These are phyloP conservation scores for Pneumocystis sp. DNA, from an alignment of 1,139 yeast genomes.

Conservation along the genomic window DNA sequence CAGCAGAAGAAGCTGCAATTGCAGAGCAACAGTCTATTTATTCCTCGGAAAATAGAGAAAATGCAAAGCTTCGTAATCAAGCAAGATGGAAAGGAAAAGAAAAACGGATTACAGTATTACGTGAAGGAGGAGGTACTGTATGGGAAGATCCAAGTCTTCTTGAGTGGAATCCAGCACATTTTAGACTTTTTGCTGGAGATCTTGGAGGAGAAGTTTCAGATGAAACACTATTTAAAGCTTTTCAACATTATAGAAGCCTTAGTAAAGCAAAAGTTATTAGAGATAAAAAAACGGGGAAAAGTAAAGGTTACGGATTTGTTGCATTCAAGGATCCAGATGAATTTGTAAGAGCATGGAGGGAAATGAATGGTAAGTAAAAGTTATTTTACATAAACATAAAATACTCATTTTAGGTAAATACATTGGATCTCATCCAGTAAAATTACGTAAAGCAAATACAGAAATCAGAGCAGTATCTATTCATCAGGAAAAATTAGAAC, in stretches of 20 bases:
- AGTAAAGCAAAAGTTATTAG: conserved; percentile 90
- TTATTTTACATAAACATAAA: background rate
- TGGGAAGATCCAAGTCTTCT: conserved; percentile 37
- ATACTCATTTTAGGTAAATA: conserved; percentile 36
- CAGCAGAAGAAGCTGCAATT: conserved; percentile 16
- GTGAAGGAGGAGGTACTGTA: conserved; percentile 32
- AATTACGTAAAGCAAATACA: conserved; percentile 41
- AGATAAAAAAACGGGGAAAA: conserved; percentile 89
- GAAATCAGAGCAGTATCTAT: conserved; percentile 10
- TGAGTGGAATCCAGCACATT: conserved; percentile 41
- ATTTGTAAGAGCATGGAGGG: conserved; percentile 57
- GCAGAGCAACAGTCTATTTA: conserved; percentile 21
- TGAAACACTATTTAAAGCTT: conserved; percentile 46
- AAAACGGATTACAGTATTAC: conserved; percentile 27
- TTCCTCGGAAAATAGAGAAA: conserved; percentile 12
- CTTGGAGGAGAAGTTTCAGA: conserved; percentile 72
- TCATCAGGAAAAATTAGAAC: conserved; percentile 2
- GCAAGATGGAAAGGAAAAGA: conserved; percentile 7
- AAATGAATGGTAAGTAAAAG: conserved; percentile 53
- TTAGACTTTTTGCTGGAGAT: conserved; percentile 76
- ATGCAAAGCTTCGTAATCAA: conserved; percentile 5
- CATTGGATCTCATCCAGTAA: conserved; percentile 61
- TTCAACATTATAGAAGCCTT: conserved; percentile 45
- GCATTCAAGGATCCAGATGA: conserved; percentile 52
- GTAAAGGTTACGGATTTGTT: conserved; percentile 89